Percentiles rank a stretch among this genome's conserved stretches.
phyloP scores from a whole-genome alignment of 2,329 filamentous ascomycete genomes.

The Tolypocladium tundrense region DNA sequence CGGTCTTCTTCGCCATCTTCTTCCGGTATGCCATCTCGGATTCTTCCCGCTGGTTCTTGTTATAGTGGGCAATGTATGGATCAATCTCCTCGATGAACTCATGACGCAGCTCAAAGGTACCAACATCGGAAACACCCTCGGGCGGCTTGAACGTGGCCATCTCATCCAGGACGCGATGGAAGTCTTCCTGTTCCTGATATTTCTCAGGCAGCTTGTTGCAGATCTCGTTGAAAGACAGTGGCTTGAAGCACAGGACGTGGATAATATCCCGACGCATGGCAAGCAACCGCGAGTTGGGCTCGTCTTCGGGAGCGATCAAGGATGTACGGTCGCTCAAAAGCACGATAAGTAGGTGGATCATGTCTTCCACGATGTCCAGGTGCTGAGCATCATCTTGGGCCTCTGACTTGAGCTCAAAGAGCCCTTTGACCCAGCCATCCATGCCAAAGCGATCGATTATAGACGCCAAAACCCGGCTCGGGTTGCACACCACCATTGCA shows the following conservation, averaged over 20 bases:
- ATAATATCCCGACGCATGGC: slow-evolving; percentile 82
- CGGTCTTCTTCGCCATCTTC: slow-evolving; percentile 78
- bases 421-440: slow-evolving; percentile 74
- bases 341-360: slow-evolving; percentile 87
- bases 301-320: slow-evolving; percentile 58
- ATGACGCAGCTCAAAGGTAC: slow-evolving; percentile 85
- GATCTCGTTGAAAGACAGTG: slow-evolving; percentile 88
- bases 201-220: slow-evolving; percentile 78
- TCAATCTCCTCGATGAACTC: slow-evolving; percentile 83
- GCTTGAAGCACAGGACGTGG: slow-evolving; percentile 93
- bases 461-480: slow-evolving; percentile 73
- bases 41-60: slow-evolving; percentile 93
- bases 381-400: slow-evolving; percentile 81
- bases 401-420: slow-evolving; percentile 61
- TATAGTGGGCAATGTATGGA: slow-evolving; percentile 92
- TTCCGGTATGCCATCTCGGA: slow-evolving; percentile 82
- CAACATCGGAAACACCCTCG: slow-evolving; percentile 84
- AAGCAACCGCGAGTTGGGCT: slow-evolving; percentile 52
- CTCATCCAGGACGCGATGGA: slow-evolving; percentile 72
- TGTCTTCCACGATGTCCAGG: slow-evolving; percentile 88
- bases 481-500: slow-evolving; percentile 76
- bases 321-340: slow-evolving; percentile 81
- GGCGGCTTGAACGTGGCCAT: slow-evolving; percentile 85
- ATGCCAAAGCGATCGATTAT: slow-evolving; percentile 89
- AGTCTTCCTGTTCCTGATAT: slow-evolving; percentile 80